Evolutionary conservation across 345 rosid species (phyloP).

Genomic region (Eucalyptus urophylla): DNA sequence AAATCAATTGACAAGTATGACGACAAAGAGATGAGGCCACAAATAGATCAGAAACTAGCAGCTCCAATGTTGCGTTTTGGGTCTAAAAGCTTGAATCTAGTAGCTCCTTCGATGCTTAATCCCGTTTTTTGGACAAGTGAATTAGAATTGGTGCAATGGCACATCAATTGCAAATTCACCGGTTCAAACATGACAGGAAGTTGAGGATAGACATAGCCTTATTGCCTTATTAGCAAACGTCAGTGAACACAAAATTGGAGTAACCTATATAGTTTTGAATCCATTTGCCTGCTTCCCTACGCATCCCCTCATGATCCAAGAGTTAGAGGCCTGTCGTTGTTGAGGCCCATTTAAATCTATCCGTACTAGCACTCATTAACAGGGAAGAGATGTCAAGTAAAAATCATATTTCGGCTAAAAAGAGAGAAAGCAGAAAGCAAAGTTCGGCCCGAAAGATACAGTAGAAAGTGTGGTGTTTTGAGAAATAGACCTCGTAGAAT

Average conservation of each 20-base stretch:
- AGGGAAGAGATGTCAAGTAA: fast-evolving
- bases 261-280: too few relatives aligned
- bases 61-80: fast-evolving
- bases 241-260: neutral
- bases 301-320: fast-evolving
- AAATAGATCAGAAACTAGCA: neutral
- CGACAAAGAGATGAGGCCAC: neutral
- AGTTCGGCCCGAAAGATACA: fast-evolving
- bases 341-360: too few relatives aligned
- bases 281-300: fast-evolving
- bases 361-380: fast-evolving
- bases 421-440: fast-evolving
- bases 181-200: neutral
- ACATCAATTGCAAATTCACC: fast-evolving
- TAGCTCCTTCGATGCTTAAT: neutral
- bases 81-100: neutral
- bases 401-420: too few relatives aligned
- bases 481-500: fast-evolving
- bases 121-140: neutral
- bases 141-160: neutral
- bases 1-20: neutral
- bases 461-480: too few relatives aligned
- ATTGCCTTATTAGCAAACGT: neutral
- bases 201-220: neutral
- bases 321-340: too few relatives aligned